Conservation (phyloP, 2,329 filamentous ascomycete species). For the Fusarium sp. region DNA sequence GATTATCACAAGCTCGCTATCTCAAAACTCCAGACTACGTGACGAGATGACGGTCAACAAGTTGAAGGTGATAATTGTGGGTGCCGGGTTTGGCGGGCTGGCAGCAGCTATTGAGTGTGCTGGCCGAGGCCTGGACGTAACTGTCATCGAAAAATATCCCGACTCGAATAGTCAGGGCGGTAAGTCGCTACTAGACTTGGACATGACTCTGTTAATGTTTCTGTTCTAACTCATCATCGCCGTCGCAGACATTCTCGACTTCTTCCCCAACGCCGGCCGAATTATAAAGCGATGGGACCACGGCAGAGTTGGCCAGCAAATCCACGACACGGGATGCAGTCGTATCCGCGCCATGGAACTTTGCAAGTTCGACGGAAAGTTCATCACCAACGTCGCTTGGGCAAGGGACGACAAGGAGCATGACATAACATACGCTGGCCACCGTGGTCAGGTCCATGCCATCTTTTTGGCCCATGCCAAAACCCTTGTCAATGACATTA, state of each 20-base stretch:
- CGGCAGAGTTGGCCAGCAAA: conserved; percentile 24
- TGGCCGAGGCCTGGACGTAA: conserved; percentile 22
- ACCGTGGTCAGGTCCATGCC: conserved; percentile 20
- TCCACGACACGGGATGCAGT: conserved; percentile 22
- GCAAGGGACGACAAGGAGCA: conserved; percentile 19
- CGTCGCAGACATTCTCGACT: conserved; percentile 20
- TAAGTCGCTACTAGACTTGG: neutral
- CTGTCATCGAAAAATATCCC: conserved; percentile 24
- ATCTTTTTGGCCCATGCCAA: conserved; percentile 20
- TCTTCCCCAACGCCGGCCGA: conserved; percentile 23
- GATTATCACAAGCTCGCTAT: neutral
- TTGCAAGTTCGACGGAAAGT: conserved; percentile 25
- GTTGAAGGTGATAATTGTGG: conserved; percentile 5
- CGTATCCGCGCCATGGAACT: conserved; percentile 19
- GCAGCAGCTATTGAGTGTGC: conserved; percentile 21
- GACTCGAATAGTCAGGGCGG: conserved; percentile 26
- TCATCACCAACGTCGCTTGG: conserved; percentile 15
- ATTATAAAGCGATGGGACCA: conserved; percentile 18
- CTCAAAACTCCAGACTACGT: neutral
- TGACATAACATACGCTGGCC: conserved; percentile 23
- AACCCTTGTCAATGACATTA: conserved; percentile 18
- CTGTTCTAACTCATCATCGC: neutral
- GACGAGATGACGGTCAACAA: conserved; percentile 9
- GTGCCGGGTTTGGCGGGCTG: conserved; percentile 8
- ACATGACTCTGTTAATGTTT: too few relatives aligned